Base-by-base conservation (phyloP, 2,329 filamentous ascomycete genomes). In the Aspergillus sp. region DNA sequence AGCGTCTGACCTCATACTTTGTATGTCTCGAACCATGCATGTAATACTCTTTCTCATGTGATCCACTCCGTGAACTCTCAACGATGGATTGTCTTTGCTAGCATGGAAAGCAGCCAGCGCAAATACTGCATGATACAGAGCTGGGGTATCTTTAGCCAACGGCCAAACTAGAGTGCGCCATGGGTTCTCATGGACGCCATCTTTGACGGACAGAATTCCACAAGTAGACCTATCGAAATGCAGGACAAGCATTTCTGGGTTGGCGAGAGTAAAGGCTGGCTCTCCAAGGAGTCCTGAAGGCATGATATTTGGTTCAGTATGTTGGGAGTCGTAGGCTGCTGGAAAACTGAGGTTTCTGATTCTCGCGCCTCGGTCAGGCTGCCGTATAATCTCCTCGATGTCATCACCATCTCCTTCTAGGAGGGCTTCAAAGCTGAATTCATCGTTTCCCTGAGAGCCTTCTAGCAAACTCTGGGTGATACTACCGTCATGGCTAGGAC, bases 141-240 rank as follows among this genome's bases (percentile, higher is more conserved):
- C 86, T 2, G 86, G 84, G 4, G 83, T 87, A 48, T 86, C 80
- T 63, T 79, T 80, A 3, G 86, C 85, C 48, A 90, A 73, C 1
- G 88, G 87, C 86, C 86, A 89, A n/a, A 90, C 78, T 46, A 88
- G 76, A 5, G 83, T 89, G 27, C 86, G 81, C 88, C 88, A 90
- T 2, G 87, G 87, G 66, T 90, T 90, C 64, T 90, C 88, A 2
- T 80, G 83, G 6, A 82, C 80, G 0, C 87, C 87, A 69, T 90
- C 86, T 67, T 89, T 89, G 51, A 90, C 80, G 0, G 87, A 90
- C 19, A 90, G 76, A 49, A 90, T 88, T 3, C 86, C 86, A 67
- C 87, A 90, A 0, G 87, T 90, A 56, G 86, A 77, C 62, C 79
- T 81, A 66, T 89, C 84, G 65, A 88, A 90, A 24, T 85, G 81